A percentile compares a stretch with the other conserved stretches of the same genome.
These are phyloP conservation scores for Thalassiosira livingstoniorum DNA, from an alignment of 352 stramenopile species.

Conservation along the genomic window DNA sequence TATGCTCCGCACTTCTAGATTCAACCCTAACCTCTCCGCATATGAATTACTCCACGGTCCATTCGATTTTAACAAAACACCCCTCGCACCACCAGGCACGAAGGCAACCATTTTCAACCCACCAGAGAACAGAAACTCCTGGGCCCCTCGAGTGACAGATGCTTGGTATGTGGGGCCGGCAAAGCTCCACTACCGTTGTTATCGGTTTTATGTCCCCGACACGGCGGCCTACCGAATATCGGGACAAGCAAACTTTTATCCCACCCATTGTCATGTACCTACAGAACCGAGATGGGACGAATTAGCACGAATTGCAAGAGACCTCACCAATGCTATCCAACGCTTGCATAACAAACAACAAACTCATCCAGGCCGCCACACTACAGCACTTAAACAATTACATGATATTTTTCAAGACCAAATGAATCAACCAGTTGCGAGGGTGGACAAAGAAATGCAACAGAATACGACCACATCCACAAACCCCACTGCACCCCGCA, in stretches of 20 bases:
- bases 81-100: constrained; percentile 19
- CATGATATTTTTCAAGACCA: no score
- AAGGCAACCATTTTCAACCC: background rate
- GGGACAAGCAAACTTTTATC: constrained; percentile 3
- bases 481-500: background rate
- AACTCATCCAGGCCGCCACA: background rate
- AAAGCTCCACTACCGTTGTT: constrained; percentile 52
- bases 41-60: constrained; percentile 2
- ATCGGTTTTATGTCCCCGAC: constrained; percentile 35
- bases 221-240: constrained; percentile 24
- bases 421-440: background rate
- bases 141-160: constrained; percentile 17
- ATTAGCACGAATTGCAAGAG: background rate
- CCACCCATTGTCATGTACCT: background rate
- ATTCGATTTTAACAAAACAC: constrained; percentile 27
- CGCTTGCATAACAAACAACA: no score
- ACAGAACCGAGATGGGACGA: background rate
- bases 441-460: background rate
- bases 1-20: constrained; percentile 12
- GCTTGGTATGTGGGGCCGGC: constrained; percentile 58
- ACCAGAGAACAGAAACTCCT: constrained; percentile 22
- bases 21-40: constrained; percentile 15
- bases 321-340: background rate
- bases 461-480: background rate
- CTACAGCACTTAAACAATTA: no score